Evolutionary conservation across 352 stramenopile species (phyloP).

Genomic region (Phytophthora ohioensis): DNA sequence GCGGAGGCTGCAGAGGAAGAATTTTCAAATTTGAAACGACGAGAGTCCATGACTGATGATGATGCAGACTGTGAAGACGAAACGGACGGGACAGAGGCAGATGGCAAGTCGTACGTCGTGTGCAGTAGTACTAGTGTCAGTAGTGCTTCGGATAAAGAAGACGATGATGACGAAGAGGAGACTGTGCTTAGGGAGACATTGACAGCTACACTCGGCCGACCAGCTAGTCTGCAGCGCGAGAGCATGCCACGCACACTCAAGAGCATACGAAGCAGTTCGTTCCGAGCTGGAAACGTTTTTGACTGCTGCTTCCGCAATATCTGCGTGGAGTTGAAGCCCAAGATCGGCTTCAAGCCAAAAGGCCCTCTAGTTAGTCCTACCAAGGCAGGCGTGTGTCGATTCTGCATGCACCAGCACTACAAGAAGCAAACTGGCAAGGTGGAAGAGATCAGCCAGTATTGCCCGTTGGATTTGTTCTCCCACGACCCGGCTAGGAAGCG

Average conservation of each 20-base stretch:
- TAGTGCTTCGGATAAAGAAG: slow-evolving; percentile 43
- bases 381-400: slow-evolving; percentile 77
- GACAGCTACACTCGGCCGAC: slow-evolving; percentile 13
- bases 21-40: slow-evolving; percentile 10
- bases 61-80: slow-evolving; percentile 30
- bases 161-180: slow-evolving; percentile 41
- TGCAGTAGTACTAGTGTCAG: slow-evolving; percentile 46
- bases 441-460: slow-evolving; percentile 86
- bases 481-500: slow-evolving; percentile 63
- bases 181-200: slow-evolving; percentile 22
- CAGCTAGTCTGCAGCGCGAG: slow-evolving; percentile 12
- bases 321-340: slow-evolving; percentile 90
- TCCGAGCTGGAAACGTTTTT: slow-evolving; percentile 72
- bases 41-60: slow-evolving; percentile 42
- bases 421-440: slow-evolving; percentile 80
- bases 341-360: slow-evolving; percentile 83
- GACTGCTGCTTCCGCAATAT: slow-evolving; percentile 89
- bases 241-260: slow-evolving; percentile 13
- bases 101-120: slow-evolving; percentile 26
- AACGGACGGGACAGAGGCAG: slow-evolving; percentile 25
- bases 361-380: slow-evolving; percentile 60
- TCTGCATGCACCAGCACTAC: slow-evolving; percentile 92
- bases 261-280: slow-evolving; percentile 45
- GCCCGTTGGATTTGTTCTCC: slow-evolving; percentile 85
- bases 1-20: slow-evolving; percentile 21